Evolutionary conservation across 805 yeast species (phyloP).

Genomic region (Debaryomyces castellii): DNA sequence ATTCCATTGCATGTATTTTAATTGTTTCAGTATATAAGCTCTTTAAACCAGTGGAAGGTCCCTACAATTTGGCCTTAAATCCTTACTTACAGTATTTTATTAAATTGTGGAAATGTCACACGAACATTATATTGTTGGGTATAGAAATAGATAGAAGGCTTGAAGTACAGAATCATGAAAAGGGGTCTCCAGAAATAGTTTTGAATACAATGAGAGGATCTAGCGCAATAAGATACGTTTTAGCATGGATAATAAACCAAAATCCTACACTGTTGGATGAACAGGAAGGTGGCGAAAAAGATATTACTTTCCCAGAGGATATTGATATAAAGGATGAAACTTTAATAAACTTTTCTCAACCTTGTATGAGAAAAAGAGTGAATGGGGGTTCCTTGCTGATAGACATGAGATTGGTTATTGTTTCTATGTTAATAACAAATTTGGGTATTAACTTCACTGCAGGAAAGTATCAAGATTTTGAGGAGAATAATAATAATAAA

Average conservation of each 20-base stretch:
- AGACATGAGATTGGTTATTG: constrained; percentile 58
- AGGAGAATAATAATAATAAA: constrained; percentile 1
- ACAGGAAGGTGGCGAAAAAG: constrained; percentile 3
- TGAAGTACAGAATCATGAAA: constrained; percentile 28
- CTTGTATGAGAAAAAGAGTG: constrained; percentile 56
- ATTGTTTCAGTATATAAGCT: constrained; percentile 32
- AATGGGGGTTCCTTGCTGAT: constrained; percentile 60
- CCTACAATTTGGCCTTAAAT: constrained; percentile 46
- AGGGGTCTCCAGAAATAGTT: constrained; percentile 33
- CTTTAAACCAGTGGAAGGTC: constrained; percentile 22
- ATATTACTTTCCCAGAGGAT: constrained; percentile 7
- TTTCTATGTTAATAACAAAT: constrained; percentile 43
- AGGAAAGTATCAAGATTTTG: background rate
- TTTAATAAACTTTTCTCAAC: constrained; percentile 60
- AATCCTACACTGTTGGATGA: constrained; percentile 17
- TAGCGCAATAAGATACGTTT: constrained; percentile 58
- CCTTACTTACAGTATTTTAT: constrained; percentile 62
- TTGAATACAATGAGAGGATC: constrained; percentile 53
- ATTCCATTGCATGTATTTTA: constrained; percentile 32
- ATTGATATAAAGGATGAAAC: constrained; percentile 65
- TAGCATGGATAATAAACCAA: constrained; percentile 55
- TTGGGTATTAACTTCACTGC: constrained; percentile 18
- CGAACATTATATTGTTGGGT: constrained; percentile 58
- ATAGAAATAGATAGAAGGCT: constrained; percentile 48
- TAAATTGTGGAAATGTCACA: constrained; percentile 65